A percentile compares a stretch with the other conserved stretches of the same genome.
Evolutionary conservation across 73 alveolate species (phyloP).

Genomic region (Paramecium tetraurelia): DNA sequence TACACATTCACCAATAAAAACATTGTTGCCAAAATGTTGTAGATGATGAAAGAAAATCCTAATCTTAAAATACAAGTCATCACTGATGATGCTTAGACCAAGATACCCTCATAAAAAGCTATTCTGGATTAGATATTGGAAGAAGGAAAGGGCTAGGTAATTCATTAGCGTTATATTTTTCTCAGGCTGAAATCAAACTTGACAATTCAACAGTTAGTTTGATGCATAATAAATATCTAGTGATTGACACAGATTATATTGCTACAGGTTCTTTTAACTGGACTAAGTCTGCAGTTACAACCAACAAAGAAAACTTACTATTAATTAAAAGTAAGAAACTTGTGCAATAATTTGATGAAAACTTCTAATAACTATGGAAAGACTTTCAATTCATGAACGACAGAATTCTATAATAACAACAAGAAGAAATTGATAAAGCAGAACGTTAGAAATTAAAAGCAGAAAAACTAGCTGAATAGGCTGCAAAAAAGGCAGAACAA

Average conservation of each 20-base stretch:
- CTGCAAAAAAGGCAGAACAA: constrained; percentile 3
- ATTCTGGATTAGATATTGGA: constrained; percentile 40
- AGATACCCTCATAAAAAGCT: constrained; percentile 21
- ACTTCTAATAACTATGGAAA: constrained; percentile 50
- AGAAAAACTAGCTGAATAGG: neutral
- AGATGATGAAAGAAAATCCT: constrained; percentile 75
- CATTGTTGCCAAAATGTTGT: constrained; percentile 86
- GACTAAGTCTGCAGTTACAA: constrained; percentile 63
- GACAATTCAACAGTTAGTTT: constrained; percentile 87
- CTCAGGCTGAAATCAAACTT: constrained; percentile 86
- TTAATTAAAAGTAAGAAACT: constrained; percentile 17
- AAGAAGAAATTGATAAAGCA: neutral
- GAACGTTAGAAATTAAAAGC: neutral
- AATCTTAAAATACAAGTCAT: constrained; percentile 83
- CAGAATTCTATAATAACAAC: neutral
- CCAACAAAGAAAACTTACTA: constrained; percentile 64
- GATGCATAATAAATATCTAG: constrained; percentile 97
- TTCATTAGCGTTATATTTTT: constrained; percentile 70
- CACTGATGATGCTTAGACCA: constrained; percentile 90
- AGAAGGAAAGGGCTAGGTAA: constrained; percentile 82
- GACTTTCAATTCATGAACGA: constrained; percentile 28
- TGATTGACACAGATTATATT: constrained; percentile 89
- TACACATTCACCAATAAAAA: constrained; percentile 93
- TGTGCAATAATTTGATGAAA: constrained; percentile 15
- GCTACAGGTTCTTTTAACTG: constrained; percentile 96